Conservation (phyloP, 768 basidiomycete genomes). For the Infundibulicybe gibba region DNA sequence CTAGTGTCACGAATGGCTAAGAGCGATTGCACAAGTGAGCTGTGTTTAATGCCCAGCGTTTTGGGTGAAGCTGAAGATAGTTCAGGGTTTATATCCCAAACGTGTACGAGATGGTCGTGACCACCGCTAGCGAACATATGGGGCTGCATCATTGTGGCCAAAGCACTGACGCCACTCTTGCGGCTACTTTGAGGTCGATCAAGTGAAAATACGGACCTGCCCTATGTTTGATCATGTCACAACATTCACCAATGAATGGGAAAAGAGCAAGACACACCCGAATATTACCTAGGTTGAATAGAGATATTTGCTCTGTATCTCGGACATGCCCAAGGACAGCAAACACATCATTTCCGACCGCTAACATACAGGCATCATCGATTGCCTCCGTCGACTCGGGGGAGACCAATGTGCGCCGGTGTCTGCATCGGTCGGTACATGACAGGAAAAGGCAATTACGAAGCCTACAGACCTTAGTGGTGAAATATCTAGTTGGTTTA, state of each 20-base stretch:
- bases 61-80: constrained; percentile 23
- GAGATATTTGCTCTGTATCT: constrained; percentile 27
- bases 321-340: constrained; percentile 36
- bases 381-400: constrained; percentile 24
- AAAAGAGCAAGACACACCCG: constrained; percentile 15
- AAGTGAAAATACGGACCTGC: constrained; percentile 9
- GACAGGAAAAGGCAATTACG: not conserved
- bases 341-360: constrained; percentile 15
- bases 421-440: constrained; percentile 9
- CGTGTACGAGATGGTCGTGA: constrained; percentile 42
- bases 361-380: constrained; percentile 39
- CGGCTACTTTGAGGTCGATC: constrained; percentile 24
- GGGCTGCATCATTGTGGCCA: constrained; percentile 36
- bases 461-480: constrained; percentile 13
- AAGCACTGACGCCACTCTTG: constrained; percentile 39
- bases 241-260: not conserved
- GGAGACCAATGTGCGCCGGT: constrained; percentile 10
- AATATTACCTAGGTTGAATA: constrained; percentile 11
- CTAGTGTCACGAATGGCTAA: constrained; percentile 40
- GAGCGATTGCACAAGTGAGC: constrained; percentile 37
- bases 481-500: constrained; percentile 24
- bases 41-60: constrained; percentile 37
- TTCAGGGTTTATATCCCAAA: constrained; percentile 39
- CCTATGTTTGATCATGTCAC: not conserved
- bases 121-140: constrained; percentile 45